phyloP scores from a whole-genome alignment of 495 filamentous ascomycete genomes.

The Neurospora sp. region DNA sequence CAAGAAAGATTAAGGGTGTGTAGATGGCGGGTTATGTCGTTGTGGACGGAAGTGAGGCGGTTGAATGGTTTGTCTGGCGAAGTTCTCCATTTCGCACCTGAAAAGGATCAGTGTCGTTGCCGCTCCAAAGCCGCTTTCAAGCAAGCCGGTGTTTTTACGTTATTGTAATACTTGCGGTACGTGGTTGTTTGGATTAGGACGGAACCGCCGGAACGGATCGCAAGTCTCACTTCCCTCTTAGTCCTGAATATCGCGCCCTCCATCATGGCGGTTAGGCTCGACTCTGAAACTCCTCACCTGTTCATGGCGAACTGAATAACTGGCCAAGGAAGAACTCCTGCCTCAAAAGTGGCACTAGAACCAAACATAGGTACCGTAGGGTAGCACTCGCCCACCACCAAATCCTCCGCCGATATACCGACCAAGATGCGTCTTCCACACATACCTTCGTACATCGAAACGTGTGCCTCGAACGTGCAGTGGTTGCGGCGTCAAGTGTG shows the following conservation, averaged over 20 bases:
- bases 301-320: background rate
- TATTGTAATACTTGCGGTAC: background rate
- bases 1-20: background rate
- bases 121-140: background rate
- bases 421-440: background rate
- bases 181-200: background rate
- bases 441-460: background rate
- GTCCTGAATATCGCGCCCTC: background rate
- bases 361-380: background rate
- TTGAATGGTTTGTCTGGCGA: background rate
- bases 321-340: background rate
- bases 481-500: background rate
- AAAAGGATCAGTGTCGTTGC: background rate
- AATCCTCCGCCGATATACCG: background rate
- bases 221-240: background rate
- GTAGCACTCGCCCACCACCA: background rate
- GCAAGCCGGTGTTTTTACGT: background rate
- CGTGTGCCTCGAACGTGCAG: background rate
- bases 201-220: background rate
- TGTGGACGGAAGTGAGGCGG: background rate
- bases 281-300: background rate
- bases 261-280: background rate
- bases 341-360: background rate
- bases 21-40: background rate
- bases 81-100: background rate